These are phyloP conservation scores for Phoma sp. DNA, from an alignment of 2,329 filamentous ascomycete species.

Conservation along the genomic window DNA sequence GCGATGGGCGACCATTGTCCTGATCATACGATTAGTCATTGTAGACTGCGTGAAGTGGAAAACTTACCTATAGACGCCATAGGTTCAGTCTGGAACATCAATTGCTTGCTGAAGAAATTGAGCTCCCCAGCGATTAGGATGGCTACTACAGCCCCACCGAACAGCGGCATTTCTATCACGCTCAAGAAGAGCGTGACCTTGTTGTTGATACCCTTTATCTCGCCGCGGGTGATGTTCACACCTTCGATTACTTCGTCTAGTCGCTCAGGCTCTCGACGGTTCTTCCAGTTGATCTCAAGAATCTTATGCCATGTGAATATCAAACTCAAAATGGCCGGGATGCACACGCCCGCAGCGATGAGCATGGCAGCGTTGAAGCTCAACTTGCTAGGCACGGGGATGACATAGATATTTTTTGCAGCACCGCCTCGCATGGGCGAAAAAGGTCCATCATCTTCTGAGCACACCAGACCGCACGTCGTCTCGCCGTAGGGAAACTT, in stretches of 20 bases:
- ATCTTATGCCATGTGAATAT: conserved; percentile 71
- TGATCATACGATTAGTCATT: not conserved
- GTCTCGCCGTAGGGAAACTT: conserved; percentile 57
- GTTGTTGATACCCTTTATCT: conserved; percentile 56
- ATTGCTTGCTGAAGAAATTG: conserved; percentile 67
- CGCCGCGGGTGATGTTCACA: conserved; percentile 61
- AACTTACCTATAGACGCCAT: conserved; percentile 62
- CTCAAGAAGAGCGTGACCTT: conserved; percentile 47
- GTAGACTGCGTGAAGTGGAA: no score
- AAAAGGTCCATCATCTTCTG: conserved; percentile 54
- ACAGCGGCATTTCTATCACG: conserved; percentile 65
- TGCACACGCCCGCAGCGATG: conserved; percentile 69
- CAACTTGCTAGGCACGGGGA: conserved; percentile 64
- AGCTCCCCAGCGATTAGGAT: conserved; percentile 68
- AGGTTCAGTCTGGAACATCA: conserved; percentile 68
- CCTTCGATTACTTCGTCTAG: conserved; percentile 57
- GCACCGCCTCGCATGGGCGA: conserved; percentile 65
- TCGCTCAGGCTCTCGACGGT: conserved; percentile 47
- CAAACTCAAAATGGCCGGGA: conserved; percentile 69
- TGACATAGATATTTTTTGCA: conserved; percentile 68
- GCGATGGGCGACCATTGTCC: conserved; percentile 67
- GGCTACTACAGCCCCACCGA: conserved; percentile 64
- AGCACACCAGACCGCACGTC: conserved; percentile 60
- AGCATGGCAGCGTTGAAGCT: conserved; percentile 68
- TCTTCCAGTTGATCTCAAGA: conserved; percentile 67